Evolutionary conservation across 1,284 basidiomycete genomes (phyloP).

Genomic region (Cutaneotrichosporon dermatis): DNA sequence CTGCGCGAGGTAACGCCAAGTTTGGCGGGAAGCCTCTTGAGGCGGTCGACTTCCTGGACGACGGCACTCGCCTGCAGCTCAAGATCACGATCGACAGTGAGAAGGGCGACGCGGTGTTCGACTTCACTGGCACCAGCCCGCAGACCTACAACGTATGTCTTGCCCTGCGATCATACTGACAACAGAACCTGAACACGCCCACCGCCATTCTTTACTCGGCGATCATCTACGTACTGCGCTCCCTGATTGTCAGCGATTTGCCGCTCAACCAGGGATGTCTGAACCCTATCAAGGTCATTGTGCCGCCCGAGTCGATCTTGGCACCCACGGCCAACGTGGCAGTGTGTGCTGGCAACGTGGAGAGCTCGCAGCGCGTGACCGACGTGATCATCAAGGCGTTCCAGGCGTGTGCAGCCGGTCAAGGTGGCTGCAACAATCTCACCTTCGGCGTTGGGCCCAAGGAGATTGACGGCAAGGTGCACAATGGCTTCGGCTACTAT

Average conservation of each 20-base stretch:
- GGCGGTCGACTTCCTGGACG: conserved; percentile 48
- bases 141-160: too few relatives aligned
- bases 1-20: conserved; percentile 68
- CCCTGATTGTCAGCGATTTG: conserved; percentile 88
- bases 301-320: conserved; percentile 70
- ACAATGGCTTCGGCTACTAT: conserved; percentile 87
- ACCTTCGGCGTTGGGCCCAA: conserved; percentile 71
- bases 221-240: conserved; percentile 88
- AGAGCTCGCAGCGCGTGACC: conserved; percentile 88
- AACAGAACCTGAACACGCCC: conserved; percentile 52
- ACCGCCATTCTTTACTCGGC: conserved; percentile 86
- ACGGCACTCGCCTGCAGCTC: conserved; percentile 51
- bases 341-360: conserved; percentile 87
- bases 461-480: conserved; percentile 61
- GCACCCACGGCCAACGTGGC: conserved; percentile 80
- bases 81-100: conserved; percentile 74
- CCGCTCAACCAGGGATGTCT: conserved; percentile 54
- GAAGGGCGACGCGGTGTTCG: conserved; percentile 76
- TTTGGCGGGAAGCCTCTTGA: conserved; percentile 62
- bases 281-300: conserved; percentile 35
- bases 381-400: conserved; percentile 94
- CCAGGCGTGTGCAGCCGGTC: conserved; percentile 84
- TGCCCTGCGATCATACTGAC: too few relatives aligned
- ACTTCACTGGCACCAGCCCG: conserved; percentile 81
- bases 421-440: conserved; percentile 75